Percentiles rank a stretch among this genome's conserved stretches.
phyloP scores from a whole-genome alignment of 1,284 basidiomycete genomes.

The Cystobasidium pallidum region DNA sequence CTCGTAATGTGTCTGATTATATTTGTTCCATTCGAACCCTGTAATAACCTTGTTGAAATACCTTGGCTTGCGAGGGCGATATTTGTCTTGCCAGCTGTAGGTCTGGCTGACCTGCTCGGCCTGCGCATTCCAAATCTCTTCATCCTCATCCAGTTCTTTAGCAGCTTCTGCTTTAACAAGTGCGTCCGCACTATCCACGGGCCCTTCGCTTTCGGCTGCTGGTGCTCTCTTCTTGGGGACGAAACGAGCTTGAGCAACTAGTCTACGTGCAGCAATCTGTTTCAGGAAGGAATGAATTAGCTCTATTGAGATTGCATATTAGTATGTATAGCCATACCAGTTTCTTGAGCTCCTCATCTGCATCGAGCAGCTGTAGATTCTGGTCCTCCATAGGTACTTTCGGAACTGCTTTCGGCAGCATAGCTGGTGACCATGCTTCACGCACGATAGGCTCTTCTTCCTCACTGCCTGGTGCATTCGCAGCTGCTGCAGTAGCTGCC shows the following conservation, averaged over 20 bases:
- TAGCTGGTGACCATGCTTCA: conserved; percentile 76
- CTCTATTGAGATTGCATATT: neutral
- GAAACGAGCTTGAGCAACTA: conserved; percentile 78
- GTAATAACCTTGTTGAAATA: conserved; percentile 99
- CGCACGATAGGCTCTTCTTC: conserved; percentile 53
- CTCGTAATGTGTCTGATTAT: conserved; percentile 99
- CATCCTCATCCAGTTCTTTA: conserved; percentile 89
- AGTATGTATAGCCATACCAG: conserved; percentile 61
- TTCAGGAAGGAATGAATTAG: neutral
- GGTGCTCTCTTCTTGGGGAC: conserved; percentile 66
- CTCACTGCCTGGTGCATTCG: conserved; percentile 54
- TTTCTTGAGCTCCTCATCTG: conserved; percentile 67
- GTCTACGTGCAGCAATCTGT: conserved; percentile 74
- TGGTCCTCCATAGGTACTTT: conserved; percentile 63
- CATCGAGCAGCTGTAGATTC: conserved; percentile 73
- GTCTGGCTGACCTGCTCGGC: conserved; percentile 78
- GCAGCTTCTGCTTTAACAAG: conserved; percentile 75
- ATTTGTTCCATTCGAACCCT: conserved; percentile 99
- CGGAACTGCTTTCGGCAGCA: conserved; percentile 66
- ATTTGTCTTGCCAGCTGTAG: conserved; percentile 99
- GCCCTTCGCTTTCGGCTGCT: conserved; percentile 30
- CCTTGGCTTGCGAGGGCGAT: conserved; percentile 93
- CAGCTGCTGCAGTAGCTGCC: conserved; percentile 19
- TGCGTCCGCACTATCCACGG: conserved; percentile 55
- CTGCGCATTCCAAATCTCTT: conserved; percentile 89